Evolutionary conservation across 371 early-diverging fungal genomes (phyloP).

Genomic region (Polyrhizophydium stewartii): DNA sequence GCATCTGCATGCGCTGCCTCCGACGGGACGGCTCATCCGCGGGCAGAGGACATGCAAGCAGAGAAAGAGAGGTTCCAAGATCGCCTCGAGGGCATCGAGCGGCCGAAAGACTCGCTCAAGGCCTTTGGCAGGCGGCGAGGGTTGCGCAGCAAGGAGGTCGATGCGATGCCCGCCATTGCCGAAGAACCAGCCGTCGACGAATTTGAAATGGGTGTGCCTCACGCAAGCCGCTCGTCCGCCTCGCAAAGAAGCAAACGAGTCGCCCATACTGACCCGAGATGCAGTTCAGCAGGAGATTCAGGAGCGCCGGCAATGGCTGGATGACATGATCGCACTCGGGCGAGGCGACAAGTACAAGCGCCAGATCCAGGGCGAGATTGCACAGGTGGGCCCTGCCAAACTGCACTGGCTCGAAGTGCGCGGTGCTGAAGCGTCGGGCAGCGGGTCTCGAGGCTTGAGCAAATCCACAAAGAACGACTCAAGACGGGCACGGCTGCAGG

Average conservation of each 20-base stretch:
- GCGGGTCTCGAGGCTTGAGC: slow-evolving; percentile 20
- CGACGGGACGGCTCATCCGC: background rate
- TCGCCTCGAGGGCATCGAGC: background rate
- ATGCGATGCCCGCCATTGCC: slow-evolving; percentile 1
- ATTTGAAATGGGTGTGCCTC: slow-evolving; percentile 32
- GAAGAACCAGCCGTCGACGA: slow-evolving; percentile 23
- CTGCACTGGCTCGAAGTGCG: background rate
- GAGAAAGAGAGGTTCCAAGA: slow-evolving; percentile 29
- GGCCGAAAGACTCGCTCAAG: slow-evolving; percentile 1
- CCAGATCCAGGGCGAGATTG: slow-evolving; percentile 37
- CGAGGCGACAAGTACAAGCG: slow-evolving; percentile 25
- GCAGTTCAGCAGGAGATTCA: slow-evolving; percentile 33
- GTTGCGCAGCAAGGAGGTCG: slow-evolving; percentile 1
- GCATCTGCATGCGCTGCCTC: background rate
- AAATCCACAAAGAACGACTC: slow-evolving; percentile 16
- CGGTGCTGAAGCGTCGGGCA: background rate
- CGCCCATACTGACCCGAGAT: background rate
- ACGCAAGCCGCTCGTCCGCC: background rate
- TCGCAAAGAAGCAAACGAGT: background rate
- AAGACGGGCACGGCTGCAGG: no score
- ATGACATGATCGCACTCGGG: slow-evolving; percentile 42
- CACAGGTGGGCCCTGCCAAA: slow-evolving; percentile 15
- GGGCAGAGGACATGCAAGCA: slow-evolving; percentile 12
- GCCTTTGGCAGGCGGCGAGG: slow-evolving; percentile 15
- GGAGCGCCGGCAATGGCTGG: slow-evolving; percentile 41